Percentiles rank a stretch among this genome's conserved stretches.
These are phyloP conservation scores for Schizothecium vesticola DNA, from an alignment of 495 filamentous ascomycete species.

Conservation along the genomic window DNA sequence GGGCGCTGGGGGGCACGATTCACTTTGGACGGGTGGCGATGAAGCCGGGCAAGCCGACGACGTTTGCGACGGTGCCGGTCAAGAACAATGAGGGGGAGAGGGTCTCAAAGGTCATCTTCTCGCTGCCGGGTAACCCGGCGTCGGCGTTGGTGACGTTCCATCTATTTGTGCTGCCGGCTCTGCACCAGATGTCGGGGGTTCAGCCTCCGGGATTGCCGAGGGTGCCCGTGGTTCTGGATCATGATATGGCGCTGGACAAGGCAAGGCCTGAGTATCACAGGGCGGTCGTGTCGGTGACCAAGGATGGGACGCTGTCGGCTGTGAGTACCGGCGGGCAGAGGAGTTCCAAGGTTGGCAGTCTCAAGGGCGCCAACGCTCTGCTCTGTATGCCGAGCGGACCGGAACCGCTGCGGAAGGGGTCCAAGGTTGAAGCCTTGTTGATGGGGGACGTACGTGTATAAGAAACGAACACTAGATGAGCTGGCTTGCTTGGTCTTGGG, in stretches of 20 bases:
- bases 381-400: constrained; percentile 60
- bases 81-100: constrained; percentile 55
- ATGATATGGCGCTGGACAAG: constrained; percentile 67
- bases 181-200: constrained; percentile 65
- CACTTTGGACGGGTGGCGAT: constrained; percentile 95
- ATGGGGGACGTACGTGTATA: constrained; percentile 33
- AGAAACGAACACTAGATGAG: background rate
- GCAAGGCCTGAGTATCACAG: constrained; percentile 84
- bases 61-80: constrained; percentile 81
- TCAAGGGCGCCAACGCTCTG: constrained; percentile 82
- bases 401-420: constrained; percentile 38
- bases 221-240: constrained; percentile 63
- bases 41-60: constrained; percentile 97
- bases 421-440: constrained; percentile 41
- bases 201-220: constrained; percentile 60
- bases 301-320: constrained; percentile 62
- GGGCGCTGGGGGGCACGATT: constrained; percentile 82
- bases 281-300: constrained; percentile 55
- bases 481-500: background rate
- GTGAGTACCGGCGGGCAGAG: constrained; percentile 84
- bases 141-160: constrained; percentile 89
- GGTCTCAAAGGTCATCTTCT: constrained; percentile 71
- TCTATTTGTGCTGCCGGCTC: constrained; percentile 83
- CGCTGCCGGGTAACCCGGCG: constrained; percentile 90
- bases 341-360: constrained; percentile 82